Evolutionary conservation across 2,329 filamentous ascomycete genomes (phyloP), one percentile per base, ranked within the genome.

Genomic region (Biscogniauxia marginata): DNA sequence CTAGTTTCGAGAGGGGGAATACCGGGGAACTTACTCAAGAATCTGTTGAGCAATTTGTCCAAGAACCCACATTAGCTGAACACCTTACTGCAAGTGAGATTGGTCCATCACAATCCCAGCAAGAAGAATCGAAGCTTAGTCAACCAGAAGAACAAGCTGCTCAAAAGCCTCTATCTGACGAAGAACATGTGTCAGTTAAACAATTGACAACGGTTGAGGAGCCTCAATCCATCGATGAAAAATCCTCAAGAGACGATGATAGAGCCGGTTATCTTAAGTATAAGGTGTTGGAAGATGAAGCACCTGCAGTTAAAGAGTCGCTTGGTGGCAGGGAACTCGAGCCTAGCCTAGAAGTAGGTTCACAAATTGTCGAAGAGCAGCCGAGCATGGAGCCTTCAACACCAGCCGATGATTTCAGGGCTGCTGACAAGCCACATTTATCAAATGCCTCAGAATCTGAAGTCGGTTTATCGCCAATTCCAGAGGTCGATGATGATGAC

Each of bases 401-500:
- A 16, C 5, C 9, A 7, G 7, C 30, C 30, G 9, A 39, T 39
- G 13, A 39, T n/a, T 5, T 16, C n/a, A 16, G 6, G 13, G 30
- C 9, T 5, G 11, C 4, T 39, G 30, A 16, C 30, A 6, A 39
- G n/a, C 30, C n/a, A n/a, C 30, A 39, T 39, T 1, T 16, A n/a
- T n/a, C 30, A 39, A n/a, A 39, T 39, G 6, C 30, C n/a, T 39
- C 30, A n/a, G 30, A 39, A 39, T 39, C 45, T 46, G 45, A n/a
- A n/a, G 7, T 21, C 13, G 7, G 13, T 46, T 6, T 4, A 13
- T 39, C 30, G 13, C 9, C 30, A 25, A 49, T 8, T n/a, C 7
- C 18, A 19, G 50, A 53, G 18, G 13, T 18, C 25, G 46, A 49
- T 43, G 53, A 58, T 51, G 58, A 61, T 21, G 30, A 39, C 3